A percentile compares a stretch with the other conserved stretches of the same genome.
phyloP scores from a whole-genome alignment of 345 rosid species.

The Moricandia moricandioides region DNA sequence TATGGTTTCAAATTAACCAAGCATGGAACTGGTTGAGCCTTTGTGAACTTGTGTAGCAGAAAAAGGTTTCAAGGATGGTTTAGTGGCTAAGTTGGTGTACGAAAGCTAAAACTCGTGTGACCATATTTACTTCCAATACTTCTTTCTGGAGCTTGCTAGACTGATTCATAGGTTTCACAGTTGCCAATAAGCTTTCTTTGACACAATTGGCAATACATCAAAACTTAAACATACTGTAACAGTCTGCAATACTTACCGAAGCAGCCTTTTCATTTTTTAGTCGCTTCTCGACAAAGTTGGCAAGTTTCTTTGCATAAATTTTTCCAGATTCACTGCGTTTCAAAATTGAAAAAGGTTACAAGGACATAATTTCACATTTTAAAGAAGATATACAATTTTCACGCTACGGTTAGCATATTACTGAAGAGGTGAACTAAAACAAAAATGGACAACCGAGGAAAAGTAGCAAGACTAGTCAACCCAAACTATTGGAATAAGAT shows the following conservation, averaged over 20 bases:
- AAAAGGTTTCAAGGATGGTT: not conserved
- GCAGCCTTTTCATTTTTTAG: slow-evolving; percentile 95
- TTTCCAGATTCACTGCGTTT: slow-evolving; percentile 78
- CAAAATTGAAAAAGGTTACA: slow-evolving; percentile 20
- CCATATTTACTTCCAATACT: not conserved
- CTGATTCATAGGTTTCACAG: not conserved
- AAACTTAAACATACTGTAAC: not conserved
- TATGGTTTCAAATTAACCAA: not conserved
- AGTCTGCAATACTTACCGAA: slow-evolving; percentile 61
- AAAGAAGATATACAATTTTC: not conserved
- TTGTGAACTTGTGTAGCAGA: not conserved
- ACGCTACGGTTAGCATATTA: slow-evolving; percentile 5
- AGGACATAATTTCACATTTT: slow-evolving; percentile 2
- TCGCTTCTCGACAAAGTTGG: slow-evolving; percentile 87
- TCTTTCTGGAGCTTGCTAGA: not conserved
- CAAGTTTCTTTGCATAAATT: slow-evolving; percentile 81
- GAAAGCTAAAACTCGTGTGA: not conserved
- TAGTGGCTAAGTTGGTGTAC: not conserved
- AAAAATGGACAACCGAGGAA: not conserved
- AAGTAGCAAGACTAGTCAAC: slow-evolving; percentile 9
- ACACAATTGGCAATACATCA: slow-evolving; percentile 1
- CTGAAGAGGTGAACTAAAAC: not conserved
- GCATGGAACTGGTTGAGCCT: not conserved
- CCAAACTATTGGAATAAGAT: slow-evolving; percentile 12
- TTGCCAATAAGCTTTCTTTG: slow-evolving; percentile 8